A percentile compares a stretch with the other conserved stretches of the same genome.
Evolutionary conservation across 2,329 filamentous ascomycete species (phyloP).

Genomic region (Colletotrichum sojae): DNA sequence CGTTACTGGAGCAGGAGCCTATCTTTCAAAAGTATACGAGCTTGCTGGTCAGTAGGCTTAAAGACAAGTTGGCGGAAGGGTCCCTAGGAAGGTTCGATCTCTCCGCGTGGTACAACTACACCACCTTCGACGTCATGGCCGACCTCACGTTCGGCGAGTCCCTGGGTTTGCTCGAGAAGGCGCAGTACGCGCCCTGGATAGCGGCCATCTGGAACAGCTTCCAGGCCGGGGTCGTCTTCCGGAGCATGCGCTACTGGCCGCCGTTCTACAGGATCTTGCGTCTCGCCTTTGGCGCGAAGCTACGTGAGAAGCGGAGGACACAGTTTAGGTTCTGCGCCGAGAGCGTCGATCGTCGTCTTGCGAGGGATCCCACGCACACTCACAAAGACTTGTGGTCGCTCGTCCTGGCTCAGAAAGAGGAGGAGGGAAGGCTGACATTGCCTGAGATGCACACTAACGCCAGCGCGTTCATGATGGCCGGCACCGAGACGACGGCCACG

Average conservation of each 20-base stretch:
- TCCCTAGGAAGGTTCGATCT: constrained; percentile 46
- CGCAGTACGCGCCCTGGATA: constrained; percentile 46
- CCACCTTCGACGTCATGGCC: constrained; percentile 50
- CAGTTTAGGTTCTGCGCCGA: constrained; percentile 20
- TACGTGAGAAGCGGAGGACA: constrained; percentile 24
- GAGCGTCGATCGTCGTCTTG: constrained; percentile 25
- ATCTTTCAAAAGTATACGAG: constrained; percentile 54
- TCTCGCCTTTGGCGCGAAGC: constrained; percentile 12
- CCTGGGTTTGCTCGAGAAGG: constrained; percentile 45
- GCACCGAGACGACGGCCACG: constrained; percentile 62
- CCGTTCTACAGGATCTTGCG: constrained; percentile 24
- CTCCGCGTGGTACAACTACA: constrained; percentile 42
- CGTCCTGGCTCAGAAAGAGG: constrained; percentile 12
- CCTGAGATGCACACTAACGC: constrained; percentile 40
- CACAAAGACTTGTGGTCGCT: constrained; percentile 39
- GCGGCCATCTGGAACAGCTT: constrained; percentile 40
- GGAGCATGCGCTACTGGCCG: constrained; percentile 30
- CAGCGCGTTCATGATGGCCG: constrained; percentile 51
- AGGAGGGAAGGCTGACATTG: not conserved
- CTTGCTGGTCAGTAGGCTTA: constrained; percentile 49
- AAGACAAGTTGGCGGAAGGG: no score
- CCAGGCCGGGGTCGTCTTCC: constrained; percentile 22
- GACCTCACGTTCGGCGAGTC: constrained; percentile 49
- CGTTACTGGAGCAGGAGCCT: constrained; percentile 45
- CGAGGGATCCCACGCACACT: not conserved